Evolutionary conservation across 1,284 basidiomycete genomes (phyloP), one percentile per base, ranked within the genome.

Genomic region (Austropuccinia psidii): DNA sequence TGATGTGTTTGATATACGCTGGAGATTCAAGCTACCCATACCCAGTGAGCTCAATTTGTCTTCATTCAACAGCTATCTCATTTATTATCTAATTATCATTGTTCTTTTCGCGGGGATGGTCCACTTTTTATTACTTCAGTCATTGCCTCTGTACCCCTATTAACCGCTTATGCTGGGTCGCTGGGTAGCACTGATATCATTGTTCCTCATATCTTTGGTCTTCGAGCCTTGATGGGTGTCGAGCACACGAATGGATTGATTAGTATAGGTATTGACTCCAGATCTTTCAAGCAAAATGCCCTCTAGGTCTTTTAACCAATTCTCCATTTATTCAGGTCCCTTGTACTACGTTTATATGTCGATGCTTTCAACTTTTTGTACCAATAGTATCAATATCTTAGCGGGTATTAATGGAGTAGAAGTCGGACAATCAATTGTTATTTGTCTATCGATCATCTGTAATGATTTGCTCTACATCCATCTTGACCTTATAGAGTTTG

Each of bases 301-400:
- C 11, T 45, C 11, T 60, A n/a, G 31, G 0, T n/a, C 37, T 31
- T n/a, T 60, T 13, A 27, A n/a, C 31, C 37, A 11, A 8, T 3
- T 11, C 15, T 43, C 21, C 35, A 45, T 43, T 27, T 21, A 45
- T 33, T 17, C 24, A 92, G 94, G 93, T 1, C 91, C 91, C 0
- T 82, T 98, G 17, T 98, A 98, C 82, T 98, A 98, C 81, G 76
- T 95, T 58, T 99, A 98, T 83, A 97, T 99, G 89, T 87, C 91
- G 6, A 83, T 98, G 41, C 84, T 99, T 9, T 97, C 94, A 17
- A 98, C 93, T 0, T 99, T 98, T 81, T 89, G 92, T 74, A 98
- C 94, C 15, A 98, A 99, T 82, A 90, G 90, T 81, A 97, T 98
- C 85, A 99, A 99, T 81, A 98, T 99, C 77, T 87, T 99, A 8